Base-by-base conservation (phyloP, 106 monocot genomes). In the Dendrobium catenatum region DNA sequence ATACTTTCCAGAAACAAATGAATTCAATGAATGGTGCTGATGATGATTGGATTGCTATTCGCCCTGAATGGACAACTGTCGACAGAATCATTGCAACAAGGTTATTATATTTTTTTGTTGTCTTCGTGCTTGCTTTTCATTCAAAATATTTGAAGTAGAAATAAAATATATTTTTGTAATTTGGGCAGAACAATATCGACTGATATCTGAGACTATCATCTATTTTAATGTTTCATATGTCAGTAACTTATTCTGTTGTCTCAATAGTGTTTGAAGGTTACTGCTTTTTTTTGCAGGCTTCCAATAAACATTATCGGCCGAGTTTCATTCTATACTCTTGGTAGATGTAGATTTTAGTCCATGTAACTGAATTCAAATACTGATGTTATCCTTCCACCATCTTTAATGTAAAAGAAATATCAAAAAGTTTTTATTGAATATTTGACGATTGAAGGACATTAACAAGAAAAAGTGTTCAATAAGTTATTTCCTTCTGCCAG, bases 11-110 rank as follows among this genome's bases (percentile, higher is more conserved):
- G 42, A 89, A 87, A 41, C 95, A 91, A 81, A 86, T 89, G 89
- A 91, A 93, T 55, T 86, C 83, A 11, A 43, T 88, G 55, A 82
- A 84, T 42, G 86, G 82, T 17, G 84, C 89, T 20, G 93, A 87
- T 72, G 99, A 99, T 82, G 99, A 99, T 27, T 95, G 88, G 89
- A 83, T 90, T 88, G 88, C 93, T 55, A 86, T 99, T 85, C 88
- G 95, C 76, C 95, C 93, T 75, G 99, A 99, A 82, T 99, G 99
- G 99, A 99, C 95, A n/a, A 88, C 93, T 47, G 93, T 93, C 73
- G 99, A 99, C 84, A 91, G 95, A 86, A 88, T 99, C 75, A 55
- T 99, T 47, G 83, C 95, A 51, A 91, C 81, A 89, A 95, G 99
- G 99, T 99, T 74, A 46, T 42, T 31, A 22, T 54, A 70, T 79